Percentiles rank a stretch among this genome's conserved stretches.
phyloP scores from a whole-genome alignment of 441 rosid species.

The Erysimum pusillum region DNA sequence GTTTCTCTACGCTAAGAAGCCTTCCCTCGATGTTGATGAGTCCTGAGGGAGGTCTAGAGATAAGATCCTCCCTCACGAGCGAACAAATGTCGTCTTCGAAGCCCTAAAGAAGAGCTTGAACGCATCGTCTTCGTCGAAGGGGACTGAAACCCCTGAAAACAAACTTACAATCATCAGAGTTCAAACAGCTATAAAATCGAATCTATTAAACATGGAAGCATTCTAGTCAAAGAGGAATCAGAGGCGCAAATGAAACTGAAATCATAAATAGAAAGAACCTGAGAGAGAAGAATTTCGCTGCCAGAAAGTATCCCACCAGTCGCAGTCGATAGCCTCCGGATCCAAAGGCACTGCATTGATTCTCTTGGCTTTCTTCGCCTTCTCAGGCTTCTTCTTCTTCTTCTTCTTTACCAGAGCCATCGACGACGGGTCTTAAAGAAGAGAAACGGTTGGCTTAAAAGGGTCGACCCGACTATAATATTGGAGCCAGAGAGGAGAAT shows the following conservation, averaged over 20 bases:
- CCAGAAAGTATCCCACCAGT: constrained; percentile 95
- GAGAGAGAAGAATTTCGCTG: constrained; percentile 72
- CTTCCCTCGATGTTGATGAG: constrained; percentile 97
- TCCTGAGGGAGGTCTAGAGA: constrained; percentile 93
- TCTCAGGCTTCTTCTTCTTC: constrained; percentile 52
- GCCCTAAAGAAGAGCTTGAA: constrained; percentile 91
- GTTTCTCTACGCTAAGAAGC: constrained; percentile 94
- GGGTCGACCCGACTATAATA: neutral
- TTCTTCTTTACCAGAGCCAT: constrained; percentile 73
- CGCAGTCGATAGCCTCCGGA: constrained; percentile 77
- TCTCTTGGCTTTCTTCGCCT: constrained; percentile 54
- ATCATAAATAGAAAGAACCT: constrained; percentile 54
- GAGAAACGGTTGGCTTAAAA: neutral
- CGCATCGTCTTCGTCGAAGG: constrained; percentile 77
- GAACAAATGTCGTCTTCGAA: constrained; percentile 82
- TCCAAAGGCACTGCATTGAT: constrained; percentile 60
- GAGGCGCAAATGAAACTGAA: neutral
- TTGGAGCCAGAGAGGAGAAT: too few relatives aligned
- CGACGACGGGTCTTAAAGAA: neutral
- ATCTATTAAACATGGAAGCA: constrained; percentile 2
- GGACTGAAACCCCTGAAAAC: constrained; percentile 52
- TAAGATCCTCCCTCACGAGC: constrained; percentile 87
- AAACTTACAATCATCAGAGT: constrained; percentile 31
- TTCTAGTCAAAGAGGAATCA: neutral
- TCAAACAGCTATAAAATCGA: neutral